Conservation (phyloP, 257 asterid genomes). For the Galeopsis tetrahit region DNA sequence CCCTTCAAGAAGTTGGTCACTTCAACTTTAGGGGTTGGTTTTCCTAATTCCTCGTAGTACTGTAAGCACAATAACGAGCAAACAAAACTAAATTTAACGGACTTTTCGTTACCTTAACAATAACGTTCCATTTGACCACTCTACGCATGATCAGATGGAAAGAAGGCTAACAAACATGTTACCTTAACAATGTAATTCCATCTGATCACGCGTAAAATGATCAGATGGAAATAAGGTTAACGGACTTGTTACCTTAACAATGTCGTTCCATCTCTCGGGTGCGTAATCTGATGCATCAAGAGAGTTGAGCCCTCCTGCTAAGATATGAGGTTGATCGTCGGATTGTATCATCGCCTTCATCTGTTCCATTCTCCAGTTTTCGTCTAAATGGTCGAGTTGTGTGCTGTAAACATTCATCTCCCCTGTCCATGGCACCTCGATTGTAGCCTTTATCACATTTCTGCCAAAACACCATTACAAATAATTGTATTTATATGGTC, state of each 20-base stretch:
- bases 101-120: constrained; percentile 69
- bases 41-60: constrained; percentile 82
- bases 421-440: constrained; percentile 81
- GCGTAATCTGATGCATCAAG: constrained; percentile 89
- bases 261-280: constrained; percentile 71
- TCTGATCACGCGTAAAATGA: too few species aligned
- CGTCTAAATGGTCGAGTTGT: constrained; percentile 86
- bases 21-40: constrained; percentile 81
- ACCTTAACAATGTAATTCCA: too few species aligned
- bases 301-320: constrained; percentile 90
- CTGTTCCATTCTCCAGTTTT: constrained; percentile 88
- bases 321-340: constrained; percentile 65
- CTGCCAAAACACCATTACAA: constrained; percentile 35
- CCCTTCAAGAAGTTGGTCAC: constrained; percentile 73
- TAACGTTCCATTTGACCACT: constrained; percentile 69
- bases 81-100: background rate
- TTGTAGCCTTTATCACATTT: constrained; percentile 88
- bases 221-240: too few species aligned
- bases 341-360: constrained; percentile 68
- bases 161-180: too few species aligned
- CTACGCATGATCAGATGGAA: too few species aligned
- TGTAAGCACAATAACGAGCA: background rate
- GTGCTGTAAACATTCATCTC: constrained; percentile 79
- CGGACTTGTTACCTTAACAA: background rate
- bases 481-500: background rate